Evolutionary conservation across 1,139 yeast species (phyloP).

Genomic region (Taphrina communis): DNA sequence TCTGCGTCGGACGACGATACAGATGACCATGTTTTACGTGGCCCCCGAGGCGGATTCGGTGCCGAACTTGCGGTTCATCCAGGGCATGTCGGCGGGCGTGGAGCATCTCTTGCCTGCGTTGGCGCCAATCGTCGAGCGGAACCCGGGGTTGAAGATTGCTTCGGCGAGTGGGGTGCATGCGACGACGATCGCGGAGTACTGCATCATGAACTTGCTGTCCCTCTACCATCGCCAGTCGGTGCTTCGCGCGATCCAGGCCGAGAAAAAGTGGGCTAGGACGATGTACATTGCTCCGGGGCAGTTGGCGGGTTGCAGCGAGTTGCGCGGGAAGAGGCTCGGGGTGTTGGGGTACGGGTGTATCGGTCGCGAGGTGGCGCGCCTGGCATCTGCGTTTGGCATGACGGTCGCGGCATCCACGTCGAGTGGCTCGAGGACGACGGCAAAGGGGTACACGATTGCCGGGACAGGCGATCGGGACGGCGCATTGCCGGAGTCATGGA

Average conservation of each 20-base stretch:
- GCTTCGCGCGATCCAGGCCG: constrained; percentile 10
- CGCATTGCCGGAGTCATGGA: constrained; percentile 57
- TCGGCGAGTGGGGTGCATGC: constrained; percentile 44
- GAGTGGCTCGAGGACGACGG: constrained; percentile 74
- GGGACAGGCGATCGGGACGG: constrained; percentile 47
- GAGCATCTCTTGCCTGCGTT: constrained; percentile 11
- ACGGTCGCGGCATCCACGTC: constrained; percentile 80
- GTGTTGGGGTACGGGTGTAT: constrained; percentile 88
- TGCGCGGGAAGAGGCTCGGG: constrained; percentile 54
- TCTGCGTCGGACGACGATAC: constrained; percentile 19
- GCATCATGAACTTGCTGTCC: constrained; percentile 38
- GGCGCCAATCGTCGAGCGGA: not conserved
- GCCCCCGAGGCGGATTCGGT: constrained; percentile 22
- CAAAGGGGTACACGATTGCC: constrained; percentile 45
- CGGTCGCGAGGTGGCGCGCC: constrained; percentile 83
- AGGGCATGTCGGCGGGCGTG: constrained; percentile 34
- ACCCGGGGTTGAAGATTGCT: constrained; percentile 11
- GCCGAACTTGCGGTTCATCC: constrained; percentile 28
- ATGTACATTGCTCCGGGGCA: constrained; percentile 20
- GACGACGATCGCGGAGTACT: constrained; percentile 43
- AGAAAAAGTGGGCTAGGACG: constrained; percentile 26
- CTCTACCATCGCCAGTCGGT: constrained; percentile 34
- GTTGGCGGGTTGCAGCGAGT: constrained; percentile 19
- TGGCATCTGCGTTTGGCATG: constrained; percentile 89
- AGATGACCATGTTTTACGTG: constrained; percentile 30